A percentile compares a stretch with the other conserved stretches of the same genome.
These are phyloP conservation scores for Aleurites moluccanus DNA, from an alignment of 441 rosid genomes.

Conservation along the genomic window DNA sequence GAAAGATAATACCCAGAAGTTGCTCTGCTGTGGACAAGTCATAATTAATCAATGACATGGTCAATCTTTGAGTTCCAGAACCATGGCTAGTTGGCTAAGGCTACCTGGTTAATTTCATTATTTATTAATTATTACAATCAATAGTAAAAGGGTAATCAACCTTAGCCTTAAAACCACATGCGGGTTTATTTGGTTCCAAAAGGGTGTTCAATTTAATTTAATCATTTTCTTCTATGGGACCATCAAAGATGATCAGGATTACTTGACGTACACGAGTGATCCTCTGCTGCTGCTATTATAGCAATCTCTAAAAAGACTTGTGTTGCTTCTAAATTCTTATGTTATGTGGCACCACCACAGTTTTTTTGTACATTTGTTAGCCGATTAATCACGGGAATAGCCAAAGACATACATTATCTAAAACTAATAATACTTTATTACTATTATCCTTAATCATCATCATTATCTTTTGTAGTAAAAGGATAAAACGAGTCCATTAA, in stretches of 20 bases:
- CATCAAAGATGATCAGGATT: neutral
- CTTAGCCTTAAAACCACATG: neutral
- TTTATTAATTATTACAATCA: too few species aligned
- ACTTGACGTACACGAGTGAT: slow-evolving; percentile 17
- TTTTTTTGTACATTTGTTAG: slow-evolving; percentile 1
- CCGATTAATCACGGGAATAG: neutral
- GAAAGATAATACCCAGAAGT: neutral
- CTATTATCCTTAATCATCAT: neutral
- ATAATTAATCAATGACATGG: neutral
- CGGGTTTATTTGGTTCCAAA: neutral
- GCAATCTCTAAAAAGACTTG: neutral
- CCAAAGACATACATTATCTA: neutral
- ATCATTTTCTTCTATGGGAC: neutral
- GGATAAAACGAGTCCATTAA: neutral
- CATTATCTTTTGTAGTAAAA: slow-evolving; percentile 4
- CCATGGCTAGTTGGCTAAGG: too few species aligned
- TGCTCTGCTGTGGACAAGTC: neutral
- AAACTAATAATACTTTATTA: neutral
- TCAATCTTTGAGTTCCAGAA: slow-evolving; percentile 8
- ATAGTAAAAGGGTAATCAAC: neutral
- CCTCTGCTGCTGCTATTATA: neutral
- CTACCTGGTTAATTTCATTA: too few species aligned
- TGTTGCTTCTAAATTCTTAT: neutral
- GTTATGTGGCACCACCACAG: neutral
- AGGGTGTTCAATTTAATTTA: neutral